Evolutionary conservation across 176 grass and related monocot genomes (phyloP).

Genomic region (Stipa capillata): DNA sequence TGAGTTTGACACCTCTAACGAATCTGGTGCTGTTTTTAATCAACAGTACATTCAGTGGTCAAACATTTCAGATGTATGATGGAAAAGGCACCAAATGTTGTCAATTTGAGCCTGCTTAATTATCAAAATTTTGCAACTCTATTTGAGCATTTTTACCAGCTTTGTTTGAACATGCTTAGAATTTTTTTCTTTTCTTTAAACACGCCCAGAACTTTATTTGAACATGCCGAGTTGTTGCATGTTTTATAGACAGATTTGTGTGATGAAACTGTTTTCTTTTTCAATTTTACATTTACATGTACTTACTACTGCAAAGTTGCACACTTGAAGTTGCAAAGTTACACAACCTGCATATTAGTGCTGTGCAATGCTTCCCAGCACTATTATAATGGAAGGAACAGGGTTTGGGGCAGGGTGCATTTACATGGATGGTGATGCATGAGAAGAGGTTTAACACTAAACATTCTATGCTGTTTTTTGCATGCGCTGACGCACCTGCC

Average conservation of each 20-base stretch:
- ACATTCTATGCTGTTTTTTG: slow-evolving; percentile 1
- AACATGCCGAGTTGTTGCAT: background rate
- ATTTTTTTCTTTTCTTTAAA: background rate
- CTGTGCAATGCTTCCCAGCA: background rate
- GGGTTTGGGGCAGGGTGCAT: background rate
- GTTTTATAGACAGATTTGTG: too few species aligned
- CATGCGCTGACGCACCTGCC: background rate
- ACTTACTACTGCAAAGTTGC: background rate
- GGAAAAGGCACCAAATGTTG: too few species aligned
- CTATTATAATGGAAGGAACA: background rate
- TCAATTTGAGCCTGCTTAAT: background rate
- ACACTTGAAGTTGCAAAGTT: too few species aligned
- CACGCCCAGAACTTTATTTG: background rate
- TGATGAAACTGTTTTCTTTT: too few species aligned
- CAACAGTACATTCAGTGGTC: background rate
- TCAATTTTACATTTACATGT: background rate
- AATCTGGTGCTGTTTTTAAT: background rate
- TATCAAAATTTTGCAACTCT: background rate
- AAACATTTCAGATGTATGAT: background rate
- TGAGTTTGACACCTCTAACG: background rate
- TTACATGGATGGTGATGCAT: background rate
- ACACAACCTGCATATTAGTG: too few species aligned
- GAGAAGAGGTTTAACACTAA: too few species aligned
- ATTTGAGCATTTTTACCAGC: background rate
- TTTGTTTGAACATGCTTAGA: background rate